Conservation (phyloP, 116 monocot species). For the Dioscorea cayenensis region DNA sequence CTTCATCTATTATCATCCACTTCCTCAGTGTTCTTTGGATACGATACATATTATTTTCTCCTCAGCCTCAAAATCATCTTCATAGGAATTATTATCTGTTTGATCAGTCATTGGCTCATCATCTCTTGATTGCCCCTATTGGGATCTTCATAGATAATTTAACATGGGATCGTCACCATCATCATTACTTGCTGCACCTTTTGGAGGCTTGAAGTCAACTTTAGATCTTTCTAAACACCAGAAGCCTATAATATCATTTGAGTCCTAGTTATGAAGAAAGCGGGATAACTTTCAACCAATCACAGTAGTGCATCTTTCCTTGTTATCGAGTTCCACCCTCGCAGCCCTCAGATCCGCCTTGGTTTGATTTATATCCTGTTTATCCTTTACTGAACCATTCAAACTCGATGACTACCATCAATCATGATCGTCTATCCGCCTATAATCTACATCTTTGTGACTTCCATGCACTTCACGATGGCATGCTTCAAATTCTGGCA, state of each 20-base stretch:
- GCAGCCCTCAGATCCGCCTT: conserved; percentile 91
- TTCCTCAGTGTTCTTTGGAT: conserved; percentile 93
- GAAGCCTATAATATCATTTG: conserved; percentile 60
- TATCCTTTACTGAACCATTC: conserved; percentile 89
- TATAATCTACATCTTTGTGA: too few species aligned
- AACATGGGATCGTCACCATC: conserved; percentile 62
- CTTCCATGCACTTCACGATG: too few species aligned
- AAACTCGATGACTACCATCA: conserved; percentile 72
- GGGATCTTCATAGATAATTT: conserved; percentile 89
- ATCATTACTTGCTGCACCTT: conserved; percentile 63
- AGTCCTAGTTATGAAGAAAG: conserved; percentile 75
- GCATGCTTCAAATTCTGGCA: too few species aligned
- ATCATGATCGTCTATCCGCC: conserved; percentile 65
- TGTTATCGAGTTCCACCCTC: conserved; percentile 60
- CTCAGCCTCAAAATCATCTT: conserved; percentile 90
- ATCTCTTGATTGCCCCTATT: conserved; percentile 58
- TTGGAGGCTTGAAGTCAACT: conserved; percentile 67
- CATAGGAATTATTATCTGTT: conserved; percentile 87
- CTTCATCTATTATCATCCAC: conserved; percentile 98
- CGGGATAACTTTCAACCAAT: conserved; percentile 57
- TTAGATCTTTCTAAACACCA: conserved; percentile 74
- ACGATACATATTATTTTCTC: conserved; percentile 76
- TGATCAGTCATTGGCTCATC: conserved; percentile 91
- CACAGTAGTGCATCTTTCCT: conserved; percentile 38
- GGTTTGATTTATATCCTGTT: conserved; percentile 90